A percentile compares a stretch with the other conserved stretches of the same genome.
Conservation (phyloP, 1,139 yeast species). For the Candida glucosophila region DNA sequence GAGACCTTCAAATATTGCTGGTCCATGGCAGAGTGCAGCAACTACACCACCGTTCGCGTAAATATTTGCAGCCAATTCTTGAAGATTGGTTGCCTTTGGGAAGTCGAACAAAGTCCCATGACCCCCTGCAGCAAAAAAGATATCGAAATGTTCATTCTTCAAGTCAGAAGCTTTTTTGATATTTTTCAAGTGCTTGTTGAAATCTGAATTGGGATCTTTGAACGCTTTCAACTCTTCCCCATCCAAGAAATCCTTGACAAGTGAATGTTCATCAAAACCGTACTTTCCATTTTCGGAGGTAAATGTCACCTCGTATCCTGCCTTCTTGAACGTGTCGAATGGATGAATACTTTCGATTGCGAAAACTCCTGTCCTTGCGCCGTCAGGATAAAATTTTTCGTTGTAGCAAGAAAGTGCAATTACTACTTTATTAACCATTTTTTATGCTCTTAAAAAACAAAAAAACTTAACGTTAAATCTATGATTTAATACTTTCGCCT, state of each 20-base stretch:
- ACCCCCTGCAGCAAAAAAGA: conserved; percentile 58
- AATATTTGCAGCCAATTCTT: conserved; percentile 34
- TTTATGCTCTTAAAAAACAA: no score
- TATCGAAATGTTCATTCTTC: conserved; percentile 36
- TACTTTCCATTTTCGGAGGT: conserved; percentile 50
- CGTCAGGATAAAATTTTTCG: conserved; percentile 45
- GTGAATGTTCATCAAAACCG: conserved; percentile 49
- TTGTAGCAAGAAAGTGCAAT: conserved; percentile 44
- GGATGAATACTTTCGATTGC: conserved; percentile 53
- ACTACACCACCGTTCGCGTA: conserved; percentile 46
- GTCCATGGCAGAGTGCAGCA: conserved; percentile 63
- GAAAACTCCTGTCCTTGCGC: conserved; percentile 48
- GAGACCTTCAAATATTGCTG: conserved; percentile 42
- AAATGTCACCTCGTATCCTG: conserved; percentile 45
- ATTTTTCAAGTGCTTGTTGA: conserved; percentile 22
- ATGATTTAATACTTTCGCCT: no score
- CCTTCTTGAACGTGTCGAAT: conserved; percentile 32
- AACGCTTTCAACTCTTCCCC: conserved; percentile 34
- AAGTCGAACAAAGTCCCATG: conserved; percentile 56
- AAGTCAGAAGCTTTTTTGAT: conserved; percentile 37
- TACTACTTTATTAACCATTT: conserved; percentile 28
- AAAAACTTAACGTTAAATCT: no score
- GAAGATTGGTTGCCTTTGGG: conserved; percentile 42
- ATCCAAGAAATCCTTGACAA: conserved; percentile 25
- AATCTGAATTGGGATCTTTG: conserved; percentile 30